A percentile compares a stretch with the other conserved stretches of the same genome.
Evolutionary conservation across 106 monocot species (phyloP).

Genomic region (Platanthera guangdongensis): DNA sequence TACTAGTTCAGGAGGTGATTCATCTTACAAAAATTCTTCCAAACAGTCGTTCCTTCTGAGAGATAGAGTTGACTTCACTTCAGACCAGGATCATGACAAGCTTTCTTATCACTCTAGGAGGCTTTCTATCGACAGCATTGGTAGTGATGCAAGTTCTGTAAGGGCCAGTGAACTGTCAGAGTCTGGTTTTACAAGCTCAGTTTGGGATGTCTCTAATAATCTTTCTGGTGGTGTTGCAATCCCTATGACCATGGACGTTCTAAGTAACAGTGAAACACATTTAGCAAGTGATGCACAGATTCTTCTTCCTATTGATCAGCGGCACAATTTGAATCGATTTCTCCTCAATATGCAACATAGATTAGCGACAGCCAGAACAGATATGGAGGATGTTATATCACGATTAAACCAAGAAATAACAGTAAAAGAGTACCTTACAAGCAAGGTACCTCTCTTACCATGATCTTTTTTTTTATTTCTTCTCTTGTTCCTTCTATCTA

Average conservation of each 20-base stretch:
- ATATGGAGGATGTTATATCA: slow-evolving; percentile 95
- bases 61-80: slow-evolving; percentile 16
- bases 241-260: slow-evolving; percentile 21
- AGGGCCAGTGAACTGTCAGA: slow-evolving; percentile 62
- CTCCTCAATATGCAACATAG: slow-evolving; percentile 65
- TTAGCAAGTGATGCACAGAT: slow-evolving; percentile 35
- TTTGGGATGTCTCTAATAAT: slow-evolving; percentile 40
- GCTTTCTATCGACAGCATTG: slow-evolving; percentile 72
- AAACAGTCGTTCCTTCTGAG: slow-evolving; percentile 2
- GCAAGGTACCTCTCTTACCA: slow-evolving; percentile 40
- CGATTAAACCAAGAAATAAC: slow-evolving; percentile 86
- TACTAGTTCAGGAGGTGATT: slow-evolving; percentile 14
- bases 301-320: slow-evolving; percentile 67
- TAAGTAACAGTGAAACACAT: slow-evolving; percentile 15
- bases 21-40: slow-evolving; percentile 10
- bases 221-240: slow-evolving; percentile 33
- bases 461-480: neutral
- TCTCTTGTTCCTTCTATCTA: neutral
- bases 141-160: slow-evolving; percentile 81
- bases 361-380: slow-evolving; percentile 61
- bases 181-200: slow-evolving; percentile 22
- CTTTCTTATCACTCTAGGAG: slow-evolving; percentile 51
- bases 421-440: slow-evolving; percentile 75
- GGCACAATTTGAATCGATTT: slow-evolving; percentile 60
- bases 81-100: slow-evolving; percentile 44